Percentiles rank a stretch among this genome's conserved stretches.
Evolutionary conservation across 139 green algal genomes (phyloP).

Genomic region (Chlamydomonas incerta): DNA sequence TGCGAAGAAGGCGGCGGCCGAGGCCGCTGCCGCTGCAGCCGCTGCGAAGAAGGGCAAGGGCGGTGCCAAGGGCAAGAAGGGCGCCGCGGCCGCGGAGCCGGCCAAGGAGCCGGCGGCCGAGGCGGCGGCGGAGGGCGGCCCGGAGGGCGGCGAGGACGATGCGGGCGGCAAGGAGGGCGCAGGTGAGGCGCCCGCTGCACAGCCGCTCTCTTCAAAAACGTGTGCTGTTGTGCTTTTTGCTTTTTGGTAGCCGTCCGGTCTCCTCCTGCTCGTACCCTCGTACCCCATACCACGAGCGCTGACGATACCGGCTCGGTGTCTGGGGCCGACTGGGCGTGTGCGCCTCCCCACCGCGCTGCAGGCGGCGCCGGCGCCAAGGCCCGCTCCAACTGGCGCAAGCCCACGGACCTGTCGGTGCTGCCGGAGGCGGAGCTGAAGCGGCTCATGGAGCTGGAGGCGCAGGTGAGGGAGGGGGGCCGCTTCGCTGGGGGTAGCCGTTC

Average conservation of each 20-base stretch:
- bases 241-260: no score
- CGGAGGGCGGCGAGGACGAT: constrained; percentile 11
- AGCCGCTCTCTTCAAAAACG: no score
- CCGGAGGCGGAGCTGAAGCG: constrained; percentile 48
- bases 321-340: no score
- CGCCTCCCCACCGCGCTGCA: background rate
- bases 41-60: background rate
- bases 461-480: background rate
- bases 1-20: background rate
- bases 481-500: no score
- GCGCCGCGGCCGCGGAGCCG: no score
- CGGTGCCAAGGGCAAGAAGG: constrained; percentile 21
- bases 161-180: background rate
- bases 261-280: no score
- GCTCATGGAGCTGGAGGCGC: constrained; percentile 61
- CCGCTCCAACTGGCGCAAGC: background rate
- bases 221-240: no score
- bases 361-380: background rate
- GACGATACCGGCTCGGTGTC: no score
- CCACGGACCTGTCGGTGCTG: constrained; percentile 37
- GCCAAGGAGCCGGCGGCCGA: background rate
- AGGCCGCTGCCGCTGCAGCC: background rate
- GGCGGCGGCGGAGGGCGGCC: constrained; percentile 9
- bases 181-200: background rate
- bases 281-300: no score